These are phyloP conservation scores for Cicer chorassanicum DNA, from an alignment of 306 rosid genomes.

Conservation along the genomic window DNA sequence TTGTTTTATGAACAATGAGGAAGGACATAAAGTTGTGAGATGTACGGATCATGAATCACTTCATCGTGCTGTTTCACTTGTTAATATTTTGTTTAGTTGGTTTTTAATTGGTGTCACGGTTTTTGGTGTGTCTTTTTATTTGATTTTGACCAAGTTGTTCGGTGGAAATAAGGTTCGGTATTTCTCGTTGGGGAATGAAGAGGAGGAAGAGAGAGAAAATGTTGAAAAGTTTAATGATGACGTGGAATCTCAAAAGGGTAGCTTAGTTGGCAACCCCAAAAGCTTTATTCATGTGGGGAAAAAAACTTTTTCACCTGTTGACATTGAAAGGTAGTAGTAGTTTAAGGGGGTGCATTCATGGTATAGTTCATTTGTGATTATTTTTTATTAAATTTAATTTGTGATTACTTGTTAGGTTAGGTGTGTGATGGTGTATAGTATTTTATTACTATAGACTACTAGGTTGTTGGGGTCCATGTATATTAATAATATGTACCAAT, in stretches of 20 bases:
- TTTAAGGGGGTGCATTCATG: no score
- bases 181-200: conserved; percentile 48
- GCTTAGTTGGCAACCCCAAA: conserved; percentile 34
- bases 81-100: conserved; percentile 80
- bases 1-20: conserved; percentile 59
- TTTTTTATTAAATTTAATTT: neutral
- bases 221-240: conserved; percentile 48
- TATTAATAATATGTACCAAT: conserved; percentile 33
- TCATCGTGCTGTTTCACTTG: conserved; percentile 67
- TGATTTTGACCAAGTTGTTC: conserved; percentile 52
- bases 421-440: conserved; percentile 22
- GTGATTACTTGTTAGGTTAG: conserved; percentile 24
- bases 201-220: conserved; percentile 35
- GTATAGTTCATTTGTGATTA: neutral
- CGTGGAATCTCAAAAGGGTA: conserved; percentile 63
- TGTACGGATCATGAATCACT: conserved; percentile 55
- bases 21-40: conserved; percentile 69
- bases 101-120: conserved; percentile 50
- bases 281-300: conserved; percentile 59
- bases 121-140: conserved; percentile 52
- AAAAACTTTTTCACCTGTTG: conserved; percentile 43
- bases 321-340: conserved; percentile 69
- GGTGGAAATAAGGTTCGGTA: conserved; percentile 47
- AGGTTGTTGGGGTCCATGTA: conserved; percentile 40
- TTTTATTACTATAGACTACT: neutral